Percentiles rank a stretch among this genome's conserved stretches.
Conservation (phyloP, 306 rosid genomes). For the Abrus pulchellus region DNA sequence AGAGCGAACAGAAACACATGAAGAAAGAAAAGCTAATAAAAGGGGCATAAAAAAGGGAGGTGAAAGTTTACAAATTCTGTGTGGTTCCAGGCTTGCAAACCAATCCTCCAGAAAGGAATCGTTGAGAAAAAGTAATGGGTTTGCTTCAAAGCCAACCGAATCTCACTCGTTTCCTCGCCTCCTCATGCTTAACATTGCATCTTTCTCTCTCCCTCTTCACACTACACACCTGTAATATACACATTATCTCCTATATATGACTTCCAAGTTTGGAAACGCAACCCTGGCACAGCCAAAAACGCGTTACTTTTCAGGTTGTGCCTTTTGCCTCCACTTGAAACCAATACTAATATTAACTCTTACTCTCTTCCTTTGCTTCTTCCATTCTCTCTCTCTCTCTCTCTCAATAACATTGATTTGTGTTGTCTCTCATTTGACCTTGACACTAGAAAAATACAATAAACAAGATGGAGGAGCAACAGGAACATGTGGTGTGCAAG, state of each 20-base stretch:
- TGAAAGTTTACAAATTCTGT: constrained; percentile 50
- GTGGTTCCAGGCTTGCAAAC: constrained; percentile 95
- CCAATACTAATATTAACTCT: constrained; percentile 45
- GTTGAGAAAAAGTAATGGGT: constrained; percentile 84
- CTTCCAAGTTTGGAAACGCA: constrained; percentile 72
- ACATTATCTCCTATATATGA: constrained; percentile 46
- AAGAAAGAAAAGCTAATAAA: constrained; percentile 27
- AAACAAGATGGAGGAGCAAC: constrained; percentile 50
- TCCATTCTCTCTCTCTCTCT: constrained; percentile 17
- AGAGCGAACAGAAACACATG: background rate
- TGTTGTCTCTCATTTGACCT: background rate
- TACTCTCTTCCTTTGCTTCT: constrained; percentile 43
- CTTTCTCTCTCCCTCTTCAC: constrained; percentile 45
- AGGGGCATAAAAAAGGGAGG: background rate
- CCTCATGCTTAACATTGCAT: constrained; percentile 77
- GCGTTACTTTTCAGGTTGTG: constrained; percentile 52
- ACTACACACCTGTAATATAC: background rate
- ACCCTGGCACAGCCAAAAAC: constrained; percentile 59
- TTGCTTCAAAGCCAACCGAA: constrained; percentile 99
- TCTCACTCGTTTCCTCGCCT: constrained; percentile 88
- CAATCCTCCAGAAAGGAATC: constrained; percentile 91
- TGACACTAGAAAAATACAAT: background rate
- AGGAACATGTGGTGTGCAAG: constrained; percentile 22
- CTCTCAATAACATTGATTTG: background rate
- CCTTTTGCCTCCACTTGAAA: constrained; percentile 44